A percentile compares a stretch with the other conserved stretches of the same genome.
Evolutionary conservation across 805 yeast species (phyloP).

Genomic region (Metschnikowia kofuensis): DNA sequence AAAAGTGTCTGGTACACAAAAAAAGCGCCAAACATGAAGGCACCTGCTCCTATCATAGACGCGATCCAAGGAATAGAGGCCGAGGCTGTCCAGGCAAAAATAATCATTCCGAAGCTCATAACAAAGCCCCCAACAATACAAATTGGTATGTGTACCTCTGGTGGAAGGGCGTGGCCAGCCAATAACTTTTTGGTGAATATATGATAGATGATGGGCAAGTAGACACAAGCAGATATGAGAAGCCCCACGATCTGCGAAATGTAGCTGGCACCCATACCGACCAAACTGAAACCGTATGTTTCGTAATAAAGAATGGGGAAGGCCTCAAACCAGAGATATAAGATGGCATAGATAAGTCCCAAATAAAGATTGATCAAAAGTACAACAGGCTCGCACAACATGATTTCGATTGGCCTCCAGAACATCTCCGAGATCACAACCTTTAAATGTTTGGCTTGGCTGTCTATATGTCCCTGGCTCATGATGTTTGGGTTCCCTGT

Average conservation of each 20-base stretch:
- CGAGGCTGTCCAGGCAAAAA: conserved; percentile 22
- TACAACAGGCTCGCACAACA: conserved; percentile 54
- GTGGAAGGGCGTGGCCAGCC: conserved; percentile 27
- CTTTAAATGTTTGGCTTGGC: conserved; percentile 18
- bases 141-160: conserved; percentile 39
- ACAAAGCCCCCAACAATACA: conserved; percentile 23
- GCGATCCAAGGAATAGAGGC: conserved; percentile 20
- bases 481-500: conserved; percentile 50
- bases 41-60: conserved; percentile 21
- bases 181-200: conserved; percentile 22
- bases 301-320: conserved; percentile 54
- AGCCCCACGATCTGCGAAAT: conserved; percentile 48
- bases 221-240: conserved; percentile 32
- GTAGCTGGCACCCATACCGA: conserved; percentile 49
- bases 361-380: conserved; percentile 49
- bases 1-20: conserved; percentile 50
- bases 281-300: conserved; percentile 43
- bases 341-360: conserved; percentile 49
- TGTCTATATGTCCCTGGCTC: conserved; percentile 38
- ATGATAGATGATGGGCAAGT: conserved; percentile 26
- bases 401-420: conserved; percentile 50
- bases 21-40: conserved; percentile 29
- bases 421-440: conserved; percentile 30
- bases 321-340: conserved; percentile 60
- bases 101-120: conserved; percentile 22